Evolutionary conservation across 1,284 basidiomycete species (phyloP), one percentile per base, ranked within the genome.

Genomic region (Apiotrichum mycotoxinovorans): DNA sequence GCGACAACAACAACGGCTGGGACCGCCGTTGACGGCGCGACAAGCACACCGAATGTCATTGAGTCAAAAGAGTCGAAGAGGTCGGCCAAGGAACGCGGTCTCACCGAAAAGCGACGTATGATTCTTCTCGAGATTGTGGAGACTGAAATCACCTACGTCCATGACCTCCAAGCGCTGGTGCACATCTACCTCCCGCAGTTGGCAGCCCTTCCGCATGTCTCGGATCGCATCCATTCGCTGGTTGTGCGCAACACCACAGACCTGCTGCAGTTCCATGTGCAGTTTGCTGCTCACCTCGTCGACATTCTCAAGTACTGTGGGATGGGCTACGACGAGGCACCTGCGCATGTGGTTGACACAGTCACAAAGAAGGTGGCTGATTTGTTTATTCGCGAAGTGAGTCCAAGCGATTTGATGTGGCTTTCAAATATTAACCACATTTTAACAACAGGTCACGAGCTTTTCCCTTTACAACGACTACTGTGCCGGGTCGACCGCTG

Each of bases 381-480:
- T 7, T 81, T 86, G 34, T 88, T 90, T 68, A 79, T 84, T 17
- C 81, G 84, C 35, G 82, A 88, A 75, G 88, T 87, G 68, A 65
- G 82, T 53, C 52, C 23, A 10, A 22, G 4, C 1, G 18, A 11
- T 22, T 33, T 51, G 20, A 14, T 38, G 8, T 38, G 37, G 17
- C 18, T 18, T 41, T n/a, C 20, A 40, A 25, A 27, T 11, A 23
- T 37, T 25, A 62, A 50, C n/a, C n/a, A n/a, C n/a, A n/a, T n/a
- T n/a, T n/a, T n/a, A n/a, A 67, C 47, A 22, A 27, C 35, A 91
- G 89, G 85, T 86, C 20, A 79, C 85, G 17, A 79, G 82, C 42
- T 93, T 94, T 66, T 80, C 83, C 54, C 81, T 85, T 1, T 96
- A 96, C 78, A 83, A 90, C 72, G 77, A 82, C 14, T 95, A 91